These are phyloP conservation scores for Taiwanofungus camphoratus DNA, from an alignment of 1,284 basidiomycete species.

Conservation along the genomic window DNA sequence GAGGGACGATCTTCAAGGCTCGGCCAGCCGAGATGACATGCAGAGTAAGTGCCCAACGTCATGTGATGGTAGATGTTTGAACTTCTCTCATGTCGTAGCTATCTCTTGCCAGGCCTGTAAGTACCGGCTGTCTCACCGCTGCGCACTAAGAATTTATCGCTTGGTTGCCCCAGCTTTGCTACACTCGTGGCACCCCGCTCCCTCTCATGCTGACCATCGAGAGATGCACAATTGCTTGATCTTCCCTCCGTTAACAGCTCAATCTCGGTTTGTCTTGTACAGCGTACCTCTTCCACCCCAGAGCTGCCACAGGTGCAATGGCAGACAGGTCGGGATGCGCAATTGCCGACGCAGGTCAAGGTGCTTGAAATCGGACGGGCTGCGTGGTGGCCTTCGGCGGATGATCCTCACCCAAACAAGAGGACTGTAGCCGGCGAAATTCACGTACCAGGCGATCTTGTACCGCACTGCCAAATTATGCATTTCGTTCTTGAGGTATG, in stretches of 20 bases:
- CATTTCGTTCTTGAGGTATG: constrained; percentile 18
- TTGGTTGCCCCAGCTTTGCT: constrained; percentile 15
- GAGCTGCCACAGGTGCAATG: not conserved
- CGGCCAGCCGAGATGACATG: constrained; percentile 22
- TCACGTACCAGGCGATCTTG: constrained; percentile 12
- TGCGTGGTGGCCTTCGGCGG: constrained; percentile 15
- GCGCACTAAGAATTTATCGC: not conserved
- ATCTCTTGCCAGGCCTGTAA: constrained; percentile 19
- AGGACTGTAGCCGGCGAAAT: constrained; percentile 16
- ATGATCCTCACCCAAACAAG: not conserved
- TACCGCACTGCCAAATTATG: constrained; percentile 18
- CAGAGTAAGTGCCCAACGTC: constrained; percentile 9
- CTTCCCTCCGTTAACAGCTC: constrained; percentile 13
- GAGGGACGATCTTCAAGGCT: constrained; percentile 39
- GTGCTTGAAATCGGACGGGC: constrained; percentile 10
- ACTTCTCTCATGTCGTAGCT: constrained; percentile 9
- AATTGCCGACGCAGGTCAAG: constrained; percentile 6
- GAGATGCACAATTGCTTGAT: constrained; percentile 19
- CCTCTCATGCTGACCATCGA: constrained; percentile 15
- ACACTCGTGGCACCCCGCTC: constrained; percentile 19
- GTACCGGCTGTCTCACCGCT: constrained; percentile 1
- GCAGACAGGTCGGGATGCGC: not conserved
- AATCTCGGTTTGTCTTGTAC: constrained; percentile 13
- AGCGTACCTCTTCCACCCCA: constrained; percentile 12
- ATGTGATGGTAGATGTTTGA: not conserved